These are phyloP conservation scores for Penicillium sp. DNA, from an alignment of 2,329 filamentous ascomycete genomes.

Conservation along the genomic window DNA sequence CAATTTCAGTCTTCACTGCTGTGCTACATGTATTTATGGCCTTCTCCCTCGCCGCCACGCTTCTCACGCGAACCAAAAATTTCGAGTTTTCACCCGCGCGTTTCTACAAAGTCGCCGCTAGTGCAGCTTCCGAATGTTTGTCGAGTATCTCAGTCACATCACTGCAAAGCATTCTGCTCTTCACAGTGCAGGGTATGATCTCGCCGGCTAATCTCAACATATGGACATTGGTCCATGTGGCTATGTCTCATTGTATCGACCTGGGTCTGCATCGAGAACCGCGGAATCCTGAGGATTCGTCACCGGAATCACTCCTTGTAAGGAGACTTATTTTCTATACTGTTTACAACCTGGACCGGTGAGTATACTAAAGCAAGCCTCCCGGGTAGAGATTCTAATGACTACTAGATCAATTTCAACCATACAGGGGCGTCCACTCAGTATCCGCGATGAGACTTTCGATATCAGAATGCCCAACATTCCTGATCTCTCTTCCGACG, in stretches of 20 bases:
- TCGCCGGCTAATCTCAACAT: conserved; percentile 42
- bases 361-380: background rate
- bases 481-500: conserved; percentile 13
- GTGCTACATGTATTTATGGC: conserved; percentile 43
- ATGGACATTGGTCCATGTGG: conserved; percentile 44
- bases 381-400: conserved; percentile 8
- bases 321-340: conserved; percentile 40
- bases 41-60: conserved; percentile 41
- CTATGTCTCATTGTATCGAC: conserved; percentile 45
- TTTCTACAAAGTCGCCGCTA: conserved; percentile 41
- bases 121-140: conserved; percentile 39
- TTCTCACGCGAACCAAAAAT: conserved; percentile 38
- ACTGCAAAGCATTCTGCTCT: conserved; percentile 38
- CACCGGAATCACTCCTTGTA: conserved; percentile 21
- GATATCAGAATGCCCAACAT: conserved; percentile 34
- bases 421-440: conserved; percentile 46
- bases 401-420: conserved; percentile 37
- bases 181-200: conserved; percentile 40
- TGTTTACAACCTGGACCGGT: conserved; percentile 44
- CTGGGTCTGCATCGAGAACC: conserved; percentile 44
- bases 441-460: conserved; percentile 45
- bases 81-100: conserved; percentile 41
- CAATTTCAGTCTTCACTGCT: conserved; percentile 25
- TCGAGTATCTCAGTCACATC: conserved; percentile 39
- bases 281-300: conserved; percentile 10